phyloP scores from a whole-genome alignment of 2,329 filamentous ascomycete genomes.

The Microcera coccophila region DNA sequence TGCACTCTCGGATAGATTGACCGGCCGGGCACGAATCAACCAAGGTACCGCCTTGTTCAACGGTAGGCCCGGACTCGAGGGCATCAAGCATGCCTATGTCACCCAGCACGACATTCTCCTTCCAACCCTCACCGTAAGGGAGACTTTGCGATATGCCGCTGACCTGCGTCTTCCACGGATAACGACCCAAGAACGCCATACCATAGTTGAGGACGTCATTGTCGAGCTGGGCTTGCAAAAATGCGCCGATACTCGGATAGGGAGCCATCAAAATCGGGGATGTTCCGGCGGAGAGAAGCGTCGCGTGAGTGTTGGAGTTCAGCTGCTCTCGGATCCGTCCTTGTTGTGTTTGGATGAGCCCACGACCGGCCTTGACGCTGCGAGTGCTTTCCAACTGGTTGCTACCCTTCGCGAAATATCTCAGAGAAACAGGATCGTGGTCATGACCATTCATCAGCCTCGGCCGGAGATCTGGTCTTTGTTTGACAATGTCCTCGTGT shows the following conservation, averaged over 20 bases:
- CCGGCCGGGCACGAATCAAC: constrained; percentile 48
- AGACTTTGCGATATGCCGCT: constrained; percentile 70
- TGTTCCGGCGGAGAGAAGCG: constrained; percentile 78
- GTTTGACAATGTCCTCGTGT: constrained; percentile 67
- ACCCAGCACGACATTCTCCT: constrained; percentile 74
- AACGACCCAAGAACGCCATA: constrained; percentile 53
- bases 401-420: constrained; percentile 66
- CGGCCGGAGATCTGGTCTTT: constrained; percentile 76
- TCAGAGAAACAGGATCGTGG: constrained; percentile 63
- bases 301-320: constrained; percentile 71
- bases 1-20: constrained; percentile 65
- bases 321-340: constrained; percentile 73
- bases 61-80: constrained; percentile 47
- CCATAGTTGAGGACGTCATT: constrained; percentile 72
- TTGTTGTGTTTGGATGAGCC: constrained; percentile 76
- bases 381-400: constrained; percentile 70
- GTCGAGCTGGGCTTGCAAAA: constrained; percentile 72
- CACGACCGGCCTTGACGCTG: constrained; percentile 73
- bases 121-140: constrained; percentile 69
- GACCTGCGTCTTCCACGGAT: constrained; percentile 65
- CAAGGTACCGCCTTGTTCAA: constrained; percentile 61
- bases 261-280: constrained; percentile 66
- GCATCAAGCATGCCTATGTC: constrained; percentile 63
- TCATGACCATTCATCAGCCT: constrained; percentile 74
- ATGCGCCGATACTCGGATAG: constrained; percentile 70